These are phyloP conservation scores for Trichoderma koningiopsis DNA, from an alignment of 2,329 filamentous ascomycete genomes.

Conservation along the genomic window DNA sequence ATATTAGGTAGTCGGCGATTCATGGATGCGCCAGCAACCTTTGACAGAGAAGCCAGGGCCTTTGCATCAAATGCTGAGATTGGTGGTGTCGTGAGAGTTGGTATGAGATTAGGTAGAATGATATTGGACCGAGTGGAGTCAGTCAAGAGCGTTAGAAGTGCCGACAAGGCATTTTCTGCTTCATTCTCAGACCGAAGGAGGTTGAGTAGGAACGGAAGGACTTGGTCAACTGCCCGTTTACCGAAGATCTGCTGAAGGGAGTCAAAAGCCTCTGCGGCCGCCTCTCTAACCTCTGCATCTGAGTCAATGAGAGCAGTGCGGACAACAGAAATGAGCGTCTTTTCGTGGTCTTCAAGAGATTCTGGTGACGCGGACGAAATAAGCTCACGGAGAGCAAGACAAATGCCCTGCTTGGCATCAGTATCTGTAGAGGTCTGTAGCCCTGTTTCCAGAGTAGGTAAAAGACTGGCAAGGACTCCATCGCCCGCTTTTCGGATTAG, in stretches of 20 bases:
- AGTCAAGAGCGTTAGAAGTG: constrained; percentile 89
- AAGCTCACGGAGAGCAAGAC: constrained; percentile 90
- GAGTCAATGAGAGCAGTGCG: constrained; percentile 89
- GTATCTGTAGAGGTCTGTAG: constrained; percentile 85
- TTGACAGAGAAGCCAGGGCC: constrained; percentile 87
- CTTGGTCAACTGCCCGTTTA: constrained; percentile 93
- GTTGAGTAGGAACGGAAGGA: constrained; percentile 87
- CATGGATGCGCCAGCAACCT: constrained; percentile 89
- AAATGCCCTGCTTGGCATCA: constrained; percentile 95
- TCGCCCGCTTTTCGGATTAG: constrained; percentile 97
- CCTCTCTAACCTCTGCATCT: constrained; percentile 87
- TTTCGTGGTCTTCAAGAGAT: constrained; percentile 89
- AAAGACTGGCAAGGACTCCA: constrained; percentile 80
- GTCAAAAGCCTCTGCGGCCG: constrained; percentile 96
- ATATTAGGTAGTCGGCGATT: constrained; percentile 86
- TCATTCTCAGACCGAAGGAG: constrained; percentile 84
- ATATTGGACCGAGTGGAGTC: constrained; percentile 93
- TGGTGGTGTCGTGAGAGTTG: constrained; percentile 84
- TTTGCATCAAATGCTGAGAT: constrained; percentile 95
- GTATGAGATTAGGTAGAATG: constrained; percentile 93
- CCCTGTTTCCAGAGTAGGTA: constrained; percentile 91
- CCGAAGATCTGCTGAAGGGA: constrained; percentile 90
- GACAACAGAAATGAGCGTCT: constrained; percentile 91
- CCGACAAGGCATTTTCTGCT: constrained; percentile 89
- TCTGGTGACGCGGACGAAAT: constrained; percentile 88